Evolutionary conservation across 2,329 filamentous ascomycete genomes (phyloP).

Genomic region (Cercospora beticola): DNA sequence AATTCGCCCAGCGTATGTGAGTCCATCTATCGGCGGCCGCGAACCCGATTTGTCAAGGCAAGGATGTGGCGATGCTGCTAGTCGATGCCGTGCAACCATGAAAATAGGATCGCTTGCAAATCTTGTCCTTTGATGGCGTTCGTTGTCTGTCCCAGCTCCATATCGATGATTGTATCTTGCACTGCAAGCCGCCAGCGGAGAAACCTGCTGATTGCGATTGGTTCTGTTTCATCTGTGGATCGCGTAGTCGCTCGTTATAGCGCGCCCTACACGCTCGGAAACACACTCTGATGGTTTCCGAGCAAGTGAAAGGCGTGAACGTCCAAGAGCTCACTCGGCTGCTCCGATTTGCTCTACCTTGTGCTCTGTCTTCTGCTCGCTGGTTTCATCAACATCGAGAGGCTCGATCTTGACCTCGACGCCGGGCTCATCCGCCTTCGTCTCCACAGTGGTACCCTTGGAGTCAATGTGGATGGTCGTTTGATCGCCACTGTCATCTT

Average conservation of each 20-base stretch:
- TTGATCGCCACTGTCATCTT: conserved; percentile 10
- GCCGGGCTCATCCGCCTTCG: conserved; percentile 13
- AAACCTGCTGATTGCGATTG: neutral
- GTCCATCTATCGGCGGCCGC: neutral
- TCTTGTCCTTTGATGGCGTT: neutral
- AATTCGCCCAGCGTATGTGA: neutral
- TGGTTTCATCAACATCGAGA: neutral
- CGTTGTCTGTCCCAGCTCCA: neutral
- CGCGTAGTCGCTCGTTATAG: neutral
- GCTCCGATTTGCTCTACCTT: neutral
- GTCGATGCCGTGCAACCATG: neutral
- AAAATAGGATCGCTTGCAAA: neutral
- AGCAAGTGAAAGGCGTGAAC: neutral
- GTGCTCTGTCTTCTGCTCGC: neutral
- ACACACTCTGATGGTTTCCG: too few species aligned
- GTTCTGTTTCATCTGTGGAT: neutral
- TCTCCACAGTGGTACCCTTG: conserved; percentile 2
- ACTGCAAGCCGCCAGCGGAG: neutral
- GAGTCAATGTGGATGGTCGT: conserved; percentile 11
- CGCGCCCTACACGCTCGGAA: neutral
- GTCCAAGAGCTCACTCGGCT: neutral
- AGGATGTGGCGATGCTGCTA: neutral
- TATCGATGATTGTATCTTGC: neutral
- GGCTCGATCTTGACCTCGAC: conserved; percentile 26
- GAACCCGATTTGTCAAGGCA: neutral